A percentile compares a stretch with the other conserved stretches of the same genome.
phyloP scores from a whole-genome alignment of 2,329 filamentous ascomycete species.

The Leptographium lundbergii region DNA sequence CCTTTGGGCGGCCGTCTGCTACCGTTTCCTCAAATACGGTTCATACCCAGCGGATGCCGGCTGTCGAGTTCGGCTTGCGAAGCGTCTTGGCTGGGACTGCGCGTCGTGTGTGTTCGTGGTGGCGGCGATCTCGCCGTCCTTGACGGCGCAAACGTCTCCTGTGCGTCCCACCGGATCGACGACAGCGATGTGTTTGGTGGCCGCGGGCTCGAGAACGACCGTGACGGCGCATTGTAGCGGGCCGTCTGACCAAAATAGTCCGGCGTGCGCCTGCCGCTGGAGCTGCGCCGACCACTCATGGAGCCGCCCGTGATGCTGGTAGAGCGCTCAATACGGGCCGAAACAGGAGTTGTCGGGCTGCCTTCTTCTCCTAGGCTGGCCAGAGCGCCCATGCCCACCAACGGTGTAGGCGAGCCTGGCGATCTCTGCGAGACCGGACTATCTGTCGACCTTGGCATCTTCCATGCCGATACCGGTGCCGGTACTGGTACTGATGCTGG shows the following conservation, averaged over 20 bases:
- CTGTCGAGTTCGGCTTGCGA: slow-evolving; percentile 19
- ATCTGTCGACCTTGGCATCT: not conserved
- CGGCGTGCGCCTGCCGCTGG: slow-evolving; percentile 30
- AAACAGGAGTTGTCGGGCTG: not conserved
- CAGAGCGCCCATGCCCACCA: not conserved
- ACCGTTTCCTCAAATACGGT: slow-evolving; percentile 30
- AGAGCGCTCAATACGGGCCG: not conserved
- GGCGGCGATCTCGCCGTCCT: slow-evolving; percentile 1
- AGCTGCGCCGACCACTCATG: too few relatives aligned
- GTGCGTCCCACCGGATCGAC: slow-evolving; percentile 28
- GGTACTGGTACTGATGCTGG: not conserved
- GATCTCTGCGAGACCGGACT: not conserved
- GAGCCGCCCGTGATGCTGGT: not conserved
- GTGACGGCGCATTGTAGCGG: slow-evolving; percentile 39
- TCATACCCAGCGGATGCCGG: slow-evolving; percentile 44
- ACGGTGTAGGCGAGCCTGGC: not conserved
- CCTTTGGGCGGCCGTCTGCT: not conserved
- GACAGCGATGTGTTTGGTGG: slow-evolving; percentile 22
- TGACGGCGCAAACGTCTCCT: slow-evolving; percentile 19
- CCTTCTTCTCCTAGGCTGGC: not conserved
- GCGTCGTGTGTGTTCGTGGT: not conserved
- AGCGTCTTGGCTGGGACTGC: slow-evolving; percentile 3
- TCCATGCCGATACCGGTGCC: not conserved
- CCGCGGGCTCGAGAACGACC: slow-evolving; percentile 44
- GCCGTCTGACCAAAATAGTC: slow-evolving; percentile 45